Base-by-base conservation (phyloP, 306 rosid species). In the Acmispon strigosus region DNA sequence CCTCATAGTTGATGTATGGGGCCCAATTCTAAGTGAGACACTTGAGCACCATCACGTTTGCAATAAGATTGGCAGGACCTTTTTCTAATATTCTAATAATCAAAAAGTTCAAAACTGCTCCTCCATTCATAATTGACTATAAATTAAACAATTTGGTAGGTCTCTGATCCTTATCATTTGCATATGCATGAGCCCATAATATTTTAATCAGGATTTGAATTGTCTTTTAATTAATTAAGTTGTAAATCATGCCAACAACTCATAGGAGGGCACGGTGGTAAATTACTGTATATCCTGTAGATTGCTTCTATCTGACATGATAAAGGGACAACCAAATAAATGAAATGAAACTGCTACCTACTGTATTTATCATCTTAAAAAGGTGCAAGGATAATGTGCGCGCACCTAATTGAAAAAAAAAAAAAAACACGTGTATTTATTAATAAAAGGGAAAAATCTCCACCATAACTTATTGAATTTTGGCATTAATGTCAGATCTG, bases 1-100 rank as follows among this genome's bases (percentile, higher is more conserved):
- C 74, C 69, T 77, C 72, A 47, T 48, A 41, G 45, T 77, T 82
- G 62, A 49, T 83, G 32, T 39, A 59, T 80, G 81, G 85, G 82
- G 5, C 72, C 79, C 75, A 18, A 42, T 10, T 48, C 5, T 24
- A 74, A 56, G 53, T 73, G 55, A 73, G 47, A 57, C 76, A 70
- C 72, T 69, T 63, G 60, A 76, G 37, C 72, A 67, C 76, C 53
- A 49, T 57, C 82, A 74, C 73, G 65, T 70, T 74, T 68, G 80
- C 60, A 60, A 42, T 65, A 56, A 69, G 53, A 44, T 55, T 70
- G 73, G 42, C 4, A 70, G 0, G 57, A 27, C 60, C 20, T 34
- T 70, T 59, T 71, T 66, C 15, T 60, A 34, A 51, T 62, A n/a
- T n/a, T n/a, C 36, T 54, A 15, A n/a, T 72, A 51, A 69, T 51